Evolutionary conservation across 768 basidiomycete species (phyloP).

Genomic region (Suillus sp.): DNA sequence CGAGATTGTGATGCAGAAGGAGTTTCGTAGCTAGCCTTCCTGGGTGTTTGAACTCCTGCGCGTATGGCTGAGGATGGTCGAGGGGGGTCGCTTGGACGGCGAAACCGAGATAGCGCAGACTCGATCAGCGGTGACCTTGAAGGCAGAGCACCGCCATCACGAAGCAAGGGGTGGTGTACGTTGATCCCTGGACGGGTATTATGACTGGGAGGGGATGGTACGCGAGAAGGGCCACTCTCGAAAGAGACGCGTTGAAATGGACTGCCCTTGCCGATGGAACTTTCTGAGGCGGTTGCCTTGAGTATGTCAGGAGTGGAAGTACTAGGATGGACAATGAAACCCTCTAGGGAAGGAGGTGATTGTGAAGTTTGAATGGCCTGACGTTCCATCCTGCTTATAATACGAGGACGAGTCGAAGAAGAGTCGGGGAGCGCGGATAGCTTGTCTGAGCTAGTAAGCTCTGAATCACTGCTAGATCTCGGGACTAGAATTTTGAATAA

Average conservation of each 20-base stretch:
- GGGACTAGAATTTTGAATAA: not conserved
- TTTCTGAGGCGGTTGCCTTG: conserved; percentile 36
- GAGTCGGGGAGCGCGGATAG: conserved; percentile 43
- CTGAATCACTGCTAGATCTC: conserved; percentile 24
- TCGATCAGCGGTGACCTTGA: conserved; percentile 13
- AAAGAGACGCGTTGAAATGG: conserved; percentile 56
- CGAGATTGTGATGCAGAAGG: conserved; percentile 43
- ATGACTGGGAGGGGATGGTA: conserved; percentile 36
- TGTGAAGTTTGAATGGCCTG: conserved; percentile 43
- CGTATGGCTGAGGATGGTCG: conserved; percentile 19
- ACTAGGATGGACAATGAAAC: conserved; percentile 26
- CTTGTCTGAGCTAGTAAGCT: conserved; percentile 47
- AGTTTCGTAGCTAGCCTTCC: conserved; percentile 29
- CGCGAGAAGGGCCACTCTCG: conserved; percentile 46
- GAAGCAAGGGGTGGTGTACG: conserved; percentile 35
- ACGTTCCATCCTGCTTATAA: conserved; percentile 32
- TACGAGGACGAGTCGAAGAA: conserved; percentile 33
- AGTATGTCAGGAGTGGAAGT: conserved; percentile 19
- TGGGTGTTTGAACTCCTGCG: conserved; percentile 19
- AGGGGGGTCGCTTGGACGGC: conserved; percentile 5
- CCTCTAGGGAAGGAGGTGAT: conserved; percentile 45
- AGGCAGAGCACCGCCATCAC: conserved; percentile 16
- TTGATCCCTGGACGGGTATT: conserved; percentile 27
- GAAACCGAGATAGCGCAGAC: conserved; percentile 10
- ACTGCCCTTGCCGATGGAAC: conserved; percentile 43